Evolutionary conservation across 1,139 yeast genomes (phyloP), one percentile per base, ranked within the genome.

Genomic region (Kodamaea fungicola): DNA sequence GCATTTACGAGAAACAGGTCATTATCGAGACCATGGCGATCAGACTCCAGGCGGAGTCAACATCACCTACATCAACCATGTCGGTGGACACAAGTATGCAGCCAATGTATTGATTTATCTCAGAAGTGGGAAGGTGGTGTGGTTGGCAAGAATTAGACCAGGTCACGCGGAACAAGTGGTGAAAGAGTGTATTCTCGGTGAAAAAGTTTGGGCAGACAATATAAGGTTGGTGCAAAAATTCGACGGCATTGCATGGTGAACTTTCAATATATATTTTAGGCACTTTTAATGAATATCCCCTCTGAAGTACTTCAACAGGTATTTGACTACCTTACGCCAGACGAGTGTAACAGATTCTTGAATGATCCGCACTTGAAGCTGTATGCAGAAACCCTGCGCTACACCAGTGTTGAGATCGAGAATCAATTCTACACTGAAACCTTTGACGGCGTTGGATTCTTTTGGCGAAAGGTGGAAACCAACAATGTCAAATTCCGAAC

Each of bases 81-180:
- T 92, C 23, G 98, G 98, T 3, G 97, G 97, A 2, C 98, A 92
- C 61, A 92, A 92, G 54, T 92, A 69, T 59, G 86, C 92, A 1
- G 97, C 97, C 2, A 92, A 92, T 59, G 85, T 87, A 2, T 71
- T 88, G 38, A 75, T 90, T 22, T 89, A 87, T 54, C 62, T 80
- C 44, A 78, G 74, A 46, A 64, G 82, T 3, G 95, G 95, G 9
- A 83, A 85, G 49, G 78, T 83, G 42, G 76, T 89, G 26, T 89
- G 97, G 97, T 66, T 88, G 52, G 97, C 95, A 1, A 72, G 92
- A 46, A 83, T 94, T 42, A 70, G 76, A 4, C 97, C 97, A 7
- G 71, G 71, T 36, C 87, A 88, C 52, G 87, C 82, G 12, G 70
- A 71, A 39, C 81, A 85, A 1, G 78, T 92, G 10, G 77, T 90